phyloP scores from a whole-genome alignment of 345 rosid species.

The Rubroshorea leprosula region DNA sequence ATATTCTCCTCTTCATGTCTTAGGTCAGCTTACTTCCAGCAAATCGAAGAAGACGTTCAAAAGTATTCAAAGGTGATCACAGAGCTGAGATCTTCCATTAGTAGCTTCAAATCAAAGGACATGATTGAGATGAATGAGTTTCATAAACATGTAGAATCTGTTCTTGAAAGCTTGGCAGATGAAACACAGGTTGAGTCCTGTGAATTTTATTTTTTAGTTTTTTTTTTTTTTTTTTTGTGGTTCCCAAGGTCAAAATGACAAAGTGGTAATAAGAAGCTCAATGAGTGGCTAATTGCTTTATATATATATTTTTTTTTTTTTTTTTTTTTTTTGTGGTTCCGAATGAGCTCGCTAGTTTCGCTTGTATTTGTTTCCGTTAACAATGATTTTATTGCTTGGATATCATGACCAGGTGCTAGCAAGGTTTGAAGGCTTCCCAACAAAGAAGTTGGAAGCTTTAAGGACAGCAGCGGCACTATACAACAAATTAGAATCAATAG shows the following conservation, averaged over 20 bases:
- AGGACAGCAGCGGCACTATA: constrained; percentile 69
- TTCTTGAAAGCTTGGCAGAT: constrained; percentile 52
- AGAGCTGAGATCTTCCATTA: constrained; percentile 37
- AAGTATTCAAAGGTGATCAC: constrained; percentile 32
- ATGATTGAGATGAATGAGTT: constrained; percentile 50
- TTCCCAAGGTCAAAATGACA: too few species aligned
- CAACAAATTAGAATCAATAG: constrained; percentile 46
- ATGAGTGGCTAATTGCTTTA: too few species aligned
- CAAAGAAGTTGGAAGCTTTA: constrained; percentile 73
- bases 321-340: too few species aligned
- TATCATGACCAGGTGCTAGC: constrained; percentile 57
- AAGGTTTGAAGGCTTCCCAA: constrained; percentile 85
- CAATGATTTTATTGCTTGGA: not conserved
- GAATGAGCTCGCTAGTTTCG: not conserved
- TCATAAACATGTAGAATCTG: constrained; percentile 40
- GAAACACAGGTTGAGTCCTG: constrained; percentile 61
- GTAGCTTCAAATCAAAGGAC: constrained; percentile 43
- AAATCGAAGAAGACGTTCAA: constrained; percentile 58
- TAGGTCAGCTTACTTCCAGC: constrained; percentile 67
- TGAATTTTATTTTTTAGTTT: not conserved
- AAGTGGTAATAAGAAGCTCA: too few species aligned
- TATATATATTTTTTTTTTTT: not conserved
- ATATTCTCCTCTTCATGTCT: not conserved
- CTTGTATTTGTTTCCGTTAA: not conserved
- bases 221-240: not conserved